Evolutionary conservation across 176 grass and related monocot genomes (phyloP).

Genomic region (Bonia amplexicaulis): DNA sequence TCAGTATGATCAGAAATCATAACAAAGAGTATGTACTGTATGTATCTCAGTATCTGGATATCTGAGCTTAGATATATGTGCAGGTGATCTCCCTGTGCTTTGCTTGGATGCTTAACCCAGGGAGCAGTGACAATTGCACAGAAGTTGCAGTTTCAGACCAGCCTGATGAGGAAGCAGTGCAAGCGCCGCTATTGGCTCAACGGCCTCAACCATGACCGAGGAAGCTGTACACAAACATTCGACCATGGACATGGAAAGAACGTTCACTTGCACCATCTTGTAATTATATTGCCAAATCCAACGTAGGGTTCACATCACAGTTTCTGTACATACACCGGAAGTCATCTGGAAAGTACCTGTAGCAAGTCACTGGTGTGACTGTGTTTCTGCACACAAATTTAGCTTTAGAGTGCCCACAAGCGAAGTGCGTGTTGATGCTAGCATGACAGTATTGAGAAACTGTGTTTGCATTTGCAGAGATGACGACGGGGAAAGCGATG

Average conservation of each 20-base stretch:
- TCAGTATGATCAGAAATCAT: not conserved
- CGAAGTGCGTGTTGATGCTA: not conserved
- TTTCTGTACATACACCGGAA: not conserved
- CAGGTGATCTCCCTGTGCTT: constrained; percentile 57
- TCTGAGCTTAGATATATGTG: constrained; percentile 2
- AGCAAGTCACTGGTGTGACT: not conserved
- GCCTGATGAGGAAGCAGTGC: constrained; percentile 16
- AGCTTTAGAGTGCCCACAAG: not conserved
- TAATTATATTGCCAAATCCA: not conserved
- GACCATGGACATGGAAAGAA: not conserved
- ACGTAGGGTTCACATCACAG: not conserved
- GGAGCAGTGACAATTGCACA: constrained; percentile 2
- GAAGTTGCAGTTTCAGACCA: not conserved
- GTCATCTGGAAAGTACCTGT: not conserved
- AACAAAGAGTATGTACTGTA: not conserved
- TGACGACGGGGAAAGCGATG: not conserved
- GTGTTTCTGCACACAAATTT: not conserved
- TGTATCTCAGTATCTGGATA: no score
- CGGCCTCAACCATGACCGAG: not conserved
- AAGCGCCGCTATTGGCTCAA: constrained; percentile 35
- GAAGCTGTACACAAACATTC: not conserved
- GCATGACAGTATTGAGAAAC: not conserved
- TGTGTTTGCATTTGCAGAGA: not conserved
- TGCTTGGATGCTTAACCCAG: constrained; percentile 54
- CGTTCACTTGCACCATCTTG: not conserved